A percentile compares a stretch with the other conserved stretches of the same genome.
phyloP scores from a whole-genome alignment of 495 filamentous ascomycete genomes.

The Aspergillus panamensis region DNA sequence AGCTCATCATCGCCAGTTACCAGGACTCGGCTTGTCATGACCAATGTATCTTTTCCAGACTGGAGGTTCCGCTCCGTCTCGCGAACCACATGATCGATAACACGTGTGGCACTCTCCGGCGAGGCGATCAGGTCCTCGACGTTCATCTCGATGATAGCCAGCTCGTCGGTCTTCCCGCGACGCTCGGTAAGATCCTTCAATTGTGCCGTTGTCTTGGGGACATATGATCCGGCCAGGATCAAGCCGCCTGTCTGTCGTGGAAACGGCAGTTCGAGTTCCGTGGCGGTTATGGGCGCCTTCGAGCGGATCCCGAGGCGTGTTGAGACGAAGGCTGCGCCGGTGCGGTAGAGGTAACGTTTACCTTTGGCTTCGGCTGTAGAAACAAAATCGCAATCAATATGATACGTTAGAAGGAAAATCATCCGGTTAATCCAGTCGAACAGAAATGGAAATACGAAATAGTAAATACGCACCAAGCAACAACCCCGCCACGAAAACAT shows the following conservation, averaged over 20 bases:
- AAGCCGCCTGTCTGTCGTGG: constrained; percentile 41
- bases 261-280: constrained; percentile 34
- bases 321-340: constrained; percentile 54
- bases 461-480: constrained; percentile 36
- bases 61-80: constrained; percentile 28
- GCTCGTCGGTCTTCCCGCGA: constrained; percentile 28
- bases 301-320: constrained; percentile 47
- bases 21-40: constrained; percentile 53
- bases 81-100: constrained; percentile 26
- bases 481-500: constrained; percentile 46
- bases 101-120: constrained; percentile 18
- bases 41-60: constrained; percentile 42
- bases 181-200: constrained; percentile 37
- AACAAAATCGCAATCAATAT: background rate
- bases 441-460: background rate
- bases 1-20: constrained; percentile 44
- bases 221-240: constrained; percentile 53
- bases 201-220: constrained; percentile 53
- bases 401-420: background rate
- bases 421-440: background rate
- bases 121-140: constrained; percentile 42
- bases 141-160: constrained; percentile 48
- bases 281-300: constrained; percentile 42
- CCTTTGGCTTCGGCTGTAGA: constrained; percentile 38
- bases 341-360: constrained; percentile 50